Conservation (phyloP, 2,329 filamentous ascomycete species). For the Colletotrichum liriopes region DNA sequence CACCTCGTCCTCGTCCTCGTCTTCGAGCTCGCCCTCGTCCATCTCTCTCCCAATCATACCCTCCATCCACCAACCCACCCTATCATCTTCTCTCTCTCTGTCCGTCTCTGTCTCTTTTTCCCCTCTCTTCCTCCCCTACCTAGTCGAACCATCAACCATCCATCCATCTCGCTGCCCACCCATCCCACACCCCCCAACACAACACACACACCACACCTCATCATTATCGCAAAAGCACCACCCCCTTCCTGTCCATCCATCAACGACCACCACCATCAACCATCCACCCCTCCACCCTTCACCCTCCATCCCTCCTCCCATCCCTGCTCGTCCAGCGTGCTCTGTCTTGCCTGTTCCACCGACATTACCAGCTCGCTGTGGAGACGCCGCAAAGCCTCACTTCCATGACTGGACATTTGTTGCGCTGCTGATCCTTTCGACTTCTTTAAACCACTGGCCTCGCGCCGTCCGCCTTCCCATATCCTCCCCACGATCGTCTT, state of each 20-base stretch:
- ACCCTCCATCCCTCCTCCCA: slow-evolving; percentile 15
- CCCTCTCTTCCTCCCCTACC: background rate
- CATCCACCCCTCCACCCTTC: slow-evolving; percentile 21
- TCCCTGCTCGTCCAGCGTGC: slow-evolving; percentile 41
- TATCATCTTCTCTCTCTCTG: slow-evolving; percentile 14
- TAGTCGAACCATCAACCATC: slow-evolving; percentile 11
- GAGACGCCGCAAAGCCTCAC: slow-evolving; percentile 45
- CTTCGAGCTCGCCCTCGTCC: background rate
- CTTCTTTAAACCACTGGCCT: slow-evolving; percentile 43
- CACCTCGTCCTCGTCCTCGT: background rate
- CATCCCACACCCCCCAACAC: slow-evolving; percentile 2
- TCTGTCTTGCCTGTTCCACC: slow-evolving; percentile 43
- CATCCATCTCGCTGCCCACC: background rate
- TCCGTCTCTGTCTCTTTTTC: background rate
- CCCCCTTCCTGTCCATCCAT: slow-evolving; percentile 20
- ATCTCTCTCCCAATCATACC: slow-evolving; percentile 33
- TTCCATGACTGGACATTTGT: slow-evolving; percentile 43
- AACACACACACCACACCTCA: slow-evolving; percentile 35
- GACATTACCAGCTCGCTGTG: slow-evolving; percentile 44
- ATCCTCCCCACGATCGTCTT: slow-evolving; percentile 32
- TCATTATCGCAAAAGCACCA: slow-evolving; percentile 21
- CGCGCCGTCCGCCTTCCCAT: slow-evolving; percentile 35
- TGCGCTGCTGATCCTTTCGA: slow-evolving; percentile 43
- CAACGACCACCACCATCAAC: slow-evolving; percentile 10
- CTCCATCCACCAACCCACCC: slow-evolving; percentile 10